These are phyloP conservation scores for Globisporangium paddicum DNA, from an alignment of 352 stramenopile genomes.

Conservation along the genomic window DNA sequence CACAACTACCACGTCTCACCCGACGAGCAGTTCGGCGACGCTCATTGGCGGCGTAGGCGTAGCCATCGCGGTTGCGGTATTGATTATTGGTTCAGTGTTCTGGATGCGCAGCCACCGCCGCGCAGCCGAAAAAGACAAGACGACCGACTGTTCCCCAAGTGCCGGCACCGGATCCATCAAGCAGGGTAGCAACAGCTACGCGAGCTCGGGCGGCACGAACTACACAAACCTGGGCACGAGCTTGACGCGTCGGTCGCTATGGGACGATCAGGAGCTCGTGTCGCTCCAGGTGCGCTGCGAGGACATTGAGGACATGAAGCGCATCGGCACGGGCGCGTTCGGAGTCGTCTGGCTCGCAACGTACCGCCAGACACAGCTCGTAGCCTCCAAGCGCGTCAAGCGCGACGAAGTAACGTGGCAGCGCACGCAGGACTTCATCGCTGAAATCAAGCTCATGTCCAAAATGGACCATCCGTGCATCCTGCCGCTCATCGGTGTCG, in stretches of 20 bases:
- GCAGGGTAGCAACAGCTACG: background rate
- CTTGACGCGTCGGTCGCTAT: slow-evolving; percentile 24
- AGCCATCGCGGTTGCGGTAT: background rate
- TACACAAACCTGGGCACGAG: slow-evolving; percentile 9
- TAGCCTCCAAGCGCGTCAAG: slow-evolving; percentile 50
- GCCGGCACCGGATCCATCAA: background rate
- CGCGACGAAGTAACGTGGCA: slow-evolving; percentile 35
- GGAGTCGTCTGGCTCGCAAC: slow-evolving; percentile 42
- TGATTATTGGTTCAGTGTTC: slow-evolving; percentile 5
- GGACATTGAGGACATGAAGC: slow-evolving; percentile 42
- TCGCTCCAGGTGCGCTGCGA: slow-evolving; percentile 40
- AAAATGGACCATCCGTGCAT: slow-evolving; percentile 59
- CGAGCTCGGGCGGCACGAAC: background rate
- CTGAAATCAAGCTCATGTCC: slow-evolving; percentile 68
- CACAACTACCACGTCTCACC: background rate
- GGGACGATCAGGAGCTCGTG: slow-evolving; percentile 52
- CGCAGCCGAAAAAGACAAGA: background rate
- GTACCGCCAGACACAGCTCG: slow-evolving; percentile 29
- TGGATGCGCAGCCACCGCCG: slow-evolving; percentile 3
- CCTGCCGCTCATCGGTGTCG: slow-evolving; percentile 56
- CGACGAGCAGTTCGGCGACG: background rate
- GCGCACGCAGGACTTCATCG: slow-evolving; percentile 43
- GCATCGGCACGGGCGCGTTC: slow-evolving; percentile 42
- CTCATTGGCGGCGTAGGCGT: slow-evolving; percentile 5
- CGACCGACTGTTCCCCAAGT: slow-evolving; percentile 1